These are phyloP conservation scores for Cyberlindnera petersonii DNA, from an alignment of 805 yeast species.

Conservation along the genomic window DNA sequence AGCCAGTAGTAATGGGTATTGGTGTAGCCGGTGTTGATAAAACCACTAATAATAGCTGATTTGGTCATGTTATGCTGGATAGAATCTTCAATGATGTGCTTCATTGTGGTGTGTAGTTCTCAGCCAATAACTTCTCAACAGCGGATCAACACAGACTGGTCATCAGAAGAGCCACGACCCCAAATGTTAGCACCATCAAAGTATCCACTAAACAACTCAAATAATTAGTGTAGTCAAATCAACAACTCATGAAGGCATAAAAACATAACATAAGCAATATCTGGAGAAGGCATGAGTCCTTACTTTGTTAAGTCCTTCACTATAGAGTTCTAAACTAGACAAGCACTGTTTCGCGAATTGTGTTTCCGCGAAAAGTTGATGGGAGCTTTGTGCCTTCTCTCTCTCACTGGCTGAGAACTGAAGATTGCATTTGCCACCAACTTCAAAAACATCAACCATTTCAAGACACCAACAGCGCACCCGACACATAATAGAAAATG, in stretches of 20 bases:
- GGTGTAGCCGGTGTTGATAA: conserved; percentile 64
- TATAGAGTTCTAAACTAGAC: too few species aligned
- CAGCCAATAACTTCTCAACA: conserved; percentile 44
- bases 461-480: conserved; percentile 2
- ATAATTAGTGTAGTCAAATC: conserved; percentile 65
- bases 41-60: conserved; percentile 48
- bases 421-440: conserved; percentile 3
- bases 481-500: not conserved
- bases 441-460: not conserved
- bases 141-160: conserved; percentile 62
- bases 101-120: conserved; percentile 48
- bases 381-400: not conserved
- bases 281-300: conserved; percentile 34
- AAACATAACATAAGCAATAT: conserved; percentile 77
- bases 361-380: conserved; percentile 1
- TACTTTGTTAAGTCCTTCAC: too few species aligned
- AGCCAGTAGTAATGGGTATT: conserved; percentile 67
- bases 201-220: conserved; percentile 61
- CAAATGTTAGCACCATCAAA: conserved; percentile 60
- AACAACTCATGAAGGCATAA: conserved; percentile 48
- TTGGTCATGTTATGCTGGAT: conserved; percentile 35
- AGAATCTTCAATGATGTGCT: conserved; percentile 56
- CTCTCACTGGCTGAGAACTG: not conserved
- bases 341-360: too few species aligned
- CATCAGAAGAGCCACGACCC: conserved; percentile 79